Conservation (phyloP, 148 eudicot genomes). For the Camellia japonica region DNA sequence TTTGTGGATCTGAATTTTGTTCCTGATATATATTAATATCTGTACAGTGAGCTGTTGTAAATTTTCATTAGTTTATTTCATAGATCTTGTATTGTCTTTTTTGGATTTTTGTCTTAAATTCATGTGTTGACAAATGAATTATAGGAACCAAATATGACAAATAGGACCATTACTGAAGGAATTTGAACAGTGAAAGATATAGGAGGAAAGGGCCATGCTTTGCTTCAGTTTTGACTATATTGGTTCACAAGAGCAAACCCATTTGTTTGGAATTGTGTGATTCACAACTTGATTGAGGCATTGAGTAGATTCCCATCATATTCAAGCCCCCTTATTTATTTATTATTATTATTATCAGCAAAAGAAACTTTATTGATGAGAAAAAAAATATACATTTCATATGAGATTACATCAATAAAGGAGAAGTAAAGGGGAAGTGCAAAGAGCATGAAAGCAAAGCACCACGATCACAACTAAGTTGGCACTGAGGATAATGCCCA, state of each 20-base stretch:
- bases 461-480: too few species aligned
- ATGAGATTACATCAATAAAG: too few species aligned
- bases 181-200: background rate
- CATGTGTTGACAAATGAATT: background rate
- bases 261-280: background rate
- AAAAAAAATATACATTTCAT: too few species aligned
- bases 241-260: background rate
- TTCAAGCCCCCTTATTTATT: too few species aligned
- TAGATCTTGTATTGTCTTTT: background rate
- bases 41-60: background rate
- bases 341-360: too few species aligned
- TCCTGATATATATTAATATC: background rate
- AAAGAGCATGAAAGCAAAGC: too few species aligned
- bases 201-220: background rate
- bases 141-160: background rate
- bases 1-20: background rate
- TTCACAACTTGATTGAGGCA: background rate
- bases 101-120: background rate
- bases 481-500: too few species aligned
- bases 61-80: background rate
- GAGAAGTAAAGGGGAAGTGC: too few species aligned
- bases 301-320: background rate
- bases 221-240: background rate
- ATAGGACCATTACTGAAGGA: background rate
- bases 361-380: too few species aligned